A percentile compares a stretch with the other conserved stretches of the same genome.
These are phyloP conservation scores for Spinacia oleracea DNA, from an alignment of 179 eudicot species.

Conservation along the genomic window DNA sequence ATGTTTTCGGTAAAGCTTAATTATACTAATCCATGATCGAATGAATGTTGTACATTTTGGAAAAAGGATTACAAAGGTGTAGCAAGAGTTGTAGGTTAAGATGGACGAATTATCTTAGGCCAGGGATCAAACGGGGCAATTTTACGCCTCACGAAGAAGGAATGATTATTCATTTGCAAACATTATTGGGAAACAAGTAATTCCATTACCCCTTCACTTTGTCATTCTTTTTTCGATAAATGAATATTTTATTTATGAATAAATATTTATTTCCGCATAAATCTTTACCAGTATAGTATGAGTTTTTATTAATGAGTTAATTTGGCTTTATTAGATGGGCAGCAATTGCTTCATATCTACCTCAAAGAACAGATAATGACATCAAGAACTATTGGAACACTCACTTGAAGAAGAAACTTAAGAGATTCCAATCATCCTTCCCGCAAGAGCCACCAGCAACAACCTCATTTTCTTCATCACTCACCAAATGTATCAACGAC, in stretches of 20 bases:
- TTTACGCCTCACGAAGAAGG: constrained; percentile 42
- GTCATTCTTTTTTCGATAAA: not conserved
- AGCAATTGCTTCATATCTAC: constrained; percentile 52
- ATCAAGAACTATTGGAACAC: constrained; percentile 54
- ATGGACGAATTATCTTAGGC: constrained; percentile 43
- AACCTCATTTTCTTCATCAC: constrained; percentile 9
- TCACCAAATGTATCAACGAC: not conserved
- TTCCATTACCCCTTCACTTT: constrained; percentile 11
- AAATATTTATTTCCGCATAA: not conserved
- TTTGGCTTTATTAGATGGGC: constrained; percentile 45
- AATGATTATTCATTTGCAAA: constrained; percentile 42
- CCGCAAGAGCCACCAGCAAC: constrained; percentile 23
- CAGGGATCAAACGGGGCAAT: constrained; percentile 40
- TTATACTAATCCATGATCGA: no score
- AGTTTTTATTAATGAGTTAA: no score
- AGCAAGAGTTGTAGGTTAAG: constrained; percentile 42
- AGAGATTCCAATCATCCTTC: constrained; percentile 28
- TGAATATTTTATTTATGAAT: not conserved
- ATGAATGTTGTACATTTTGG: not conserved
- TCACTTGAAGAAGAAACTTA: constrained; percentile 48
- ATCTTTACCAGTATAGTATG: no score
- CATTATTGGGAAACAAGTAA: constrained; percentile 43
- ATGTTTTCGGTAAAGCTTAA: no score
- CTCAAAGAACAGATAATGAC: constrained; percentile 51
- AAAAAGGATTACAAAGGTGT: constrained; percentile 33